Evolutionary conservation across 768 basidiomycete species (phyloP).

Genomic region (Aureoboletus auriporus): DNA sequence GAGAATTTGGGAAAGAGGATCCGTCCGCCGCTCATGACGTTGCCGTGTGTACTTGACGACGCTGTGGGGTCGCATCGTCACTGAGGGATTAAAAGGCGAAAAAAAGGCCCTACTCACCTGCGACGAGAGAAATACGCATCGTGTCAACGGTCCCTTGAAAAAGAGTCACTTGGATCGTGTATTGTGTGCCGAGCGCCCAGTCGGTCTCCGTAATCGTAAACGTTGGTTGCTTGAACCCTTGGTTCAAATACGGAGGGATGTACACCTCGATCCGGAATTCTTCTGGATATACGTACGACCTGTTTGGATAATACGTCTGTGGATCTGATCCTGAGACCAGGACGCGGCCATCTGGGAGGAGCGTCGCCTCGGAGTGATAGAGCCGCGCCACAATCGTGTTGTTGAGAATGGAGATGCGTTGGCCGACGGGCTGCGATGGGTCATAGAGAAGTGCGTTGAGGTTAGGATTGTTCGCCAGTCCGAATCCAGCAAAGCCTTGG

Average conservation of each 20-base stretch:
- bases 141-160: slow-evolving; percentile 37
- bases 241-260: slow-evolving; percentile 79
- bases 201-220: slow-evolving; percentile 58
- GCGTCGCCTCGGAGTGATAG: slow-evolving; percentile 75
- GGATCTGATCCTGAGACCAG: slow-evolving; percentile 77
- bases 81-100: neutral
- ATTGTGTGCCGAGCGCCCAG: slow-evolving; percentile 56
- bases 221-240: slow-evolving; percentile 57
- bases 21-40: slow-evolving; percentile 63
- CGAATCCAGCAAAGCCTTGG: slow-evolving; percentile 71
- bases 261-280: slow-evolving; percentile 81
- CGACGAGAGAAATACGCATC: slow-evolving; percentile 63
- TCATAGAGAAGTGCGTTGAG: slow-evolving; percentile 66
- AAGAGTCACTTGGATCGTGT: slow-evolving; percentile 46
- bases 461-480: slow-evolving; percentile 62
- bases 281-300: slow-evolving; percentile 52
- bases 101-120: slow-evolving; percentile 38
- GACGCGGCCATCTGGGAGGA: slow-evolving; percentile 72
- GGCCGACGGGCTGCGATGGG: slow-evolving; percentile 52
- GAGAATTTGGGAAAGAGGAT: slow-evolving; percentile 71
- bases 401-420: slow-evolving; percentile 63
- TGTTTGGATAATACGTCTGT: slow-evolving; percentile 41
- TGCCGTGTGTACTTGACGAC: slow-evolving; percentile 74
- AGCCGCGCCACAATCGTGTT: slow-evolving; percentile 69
- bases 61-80: slow-evolving; percentile 36